Conservation (phyloP, 257 asterid species). For the Solanum sejunctum region DNA sequence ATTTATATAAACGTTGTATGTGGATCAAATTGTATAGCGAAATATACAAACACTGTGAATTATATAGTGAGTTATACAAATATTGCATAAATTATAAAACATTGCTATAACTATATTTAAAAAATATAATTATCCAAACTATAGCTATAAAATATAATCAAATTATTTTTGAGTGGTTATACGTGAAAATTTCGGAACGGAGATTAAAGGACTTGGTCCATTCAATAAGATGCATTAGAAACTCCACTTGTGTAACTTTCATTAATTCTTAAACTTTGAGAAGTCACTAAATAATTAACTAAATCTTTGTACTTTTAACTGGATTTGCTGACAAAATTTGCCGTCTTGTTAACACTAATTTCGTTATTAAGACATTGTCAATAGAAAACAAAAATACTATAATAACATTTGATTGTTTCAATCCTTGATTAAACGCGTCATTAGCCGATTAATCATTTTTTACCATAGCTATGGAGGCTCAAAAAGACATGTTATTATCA, state of each 20-base stretch:
- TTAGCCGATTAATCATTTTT: slow-evolving; percentile 19
- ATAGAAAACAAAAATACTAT: neutral
- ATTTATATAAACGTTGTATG: too few relatives aligned
- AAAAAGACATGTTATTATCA: neutral
- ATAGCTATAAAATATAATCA: too few relatives aligned
- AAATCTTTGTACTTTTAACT: neutral
- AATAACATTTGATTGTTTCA: neutral
- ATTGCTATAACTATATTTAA: too few relatives aligned
- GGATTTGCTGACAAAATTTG: neutral
- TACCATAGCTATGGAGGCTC: neutral
- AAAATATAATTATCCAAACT: too few relatives aligned
- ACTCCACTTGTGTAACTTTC: slow-evolving; percentile 20
- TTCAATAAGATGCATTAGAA: neutral
- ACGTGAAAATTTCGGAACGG: too few relatives aligned
- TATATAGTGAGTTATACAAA: too few relatives aligned
- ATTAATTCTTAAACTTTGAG: neutral
- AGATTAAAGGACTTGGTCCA: neutral
- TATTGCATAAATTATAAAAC: too few relatives aligned
- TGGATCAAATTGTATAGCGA: too few relatives aligned
- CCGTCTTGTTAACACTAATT: slow-evolving; percentile 6
- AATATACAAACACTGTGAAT: too few relatives aligned
- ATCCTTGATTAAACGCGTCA: slow-evolving; percentile 28
- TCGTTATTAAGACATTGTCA: slow-evolving; percentile 18
- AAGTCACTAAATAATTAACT: neutral
- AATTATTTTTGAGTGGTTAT: too few relatives aligned